Conservation (phyloP, 768 basidiomycete species). For the Phaeolepiota aurea region DNA sequence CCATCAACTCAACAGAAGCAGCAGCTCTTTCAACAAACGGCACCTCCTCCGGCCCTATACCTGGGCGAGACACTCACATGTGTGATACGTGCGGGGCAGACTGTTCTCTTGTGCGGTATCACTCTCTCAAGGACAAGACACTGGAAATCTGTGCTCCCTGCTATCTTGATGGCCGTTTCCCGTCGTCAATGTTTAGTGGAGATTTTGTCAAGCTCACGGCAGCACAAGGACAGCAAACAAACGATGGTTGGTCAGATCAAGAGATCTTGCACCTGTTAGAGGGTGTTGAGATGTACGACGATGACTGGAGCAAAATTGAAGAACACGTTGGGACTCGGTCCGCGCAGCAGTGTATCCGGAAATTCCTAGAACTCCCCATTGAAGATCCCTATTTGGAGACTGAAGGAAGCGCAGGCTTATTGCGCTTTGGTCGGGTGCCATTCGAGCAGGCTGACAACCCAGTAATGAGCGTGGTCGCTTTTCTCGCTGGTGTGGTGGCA, state of each 20-base stretch:
- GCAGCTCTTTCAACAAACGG: slow-evolving; percentile 50
- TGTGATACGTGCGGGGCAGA: slow-evolving; percentile 96
- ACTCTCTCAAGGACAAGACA: slow-evolving; percentile 87
- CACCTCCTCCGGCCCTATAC: slow-evolving; percentile 28
- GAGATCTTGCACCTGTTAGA: slow-evolving; percentile 88
- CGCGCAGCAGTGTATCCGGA: slow-evolving; percentile 91
- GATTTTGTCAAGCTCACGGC: slow-evolving; percentile 87
- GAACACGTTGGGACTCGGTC: slow-evolving; percentile 90
- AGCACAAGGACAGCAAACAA: slow-evolving; percentile 25
- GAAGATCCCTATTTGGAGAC: slow-evolving; percentile 87
- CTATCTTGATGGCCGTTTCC: slow-evolving; percentile 96
- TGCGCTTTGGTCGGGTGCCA: slow-evolving; percentile 73
- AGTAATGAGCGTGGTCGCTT: slow-evolving; percentile 97
- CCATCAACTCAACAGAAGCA: slow-evolving; percentile 64
- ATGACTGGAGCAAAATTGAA: slow-evolving; percentile 90
- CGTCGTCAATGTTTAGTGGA: slow-evolving; percentile 91
- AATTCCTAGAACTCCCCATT: slow-evolving; percentile 93
- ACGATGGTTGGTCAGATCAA: slow-evolving; percentile 84
- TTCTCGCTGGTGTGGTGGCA: slow-evolving; percentile 87
- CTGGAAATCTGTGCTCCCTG: slow-evolving; percentile 87
- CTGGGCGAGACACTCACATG: slow-evolving; percentile 46
- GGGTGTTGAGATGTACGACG: slow-evolving; percentile 96
- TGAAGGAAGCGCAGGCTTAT: slow-evolving; percentile 67
- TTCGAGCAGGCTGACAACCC: slow-evolving; percentile 96
- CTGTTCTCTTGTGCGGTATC: slow-evolving; percentile 83